Evolutionary conservation across 148 eudicot genomes (phyloP), one percentile per base, ranked within the genome.

Genomic region (Hydrangea macrophylla): DNA sequence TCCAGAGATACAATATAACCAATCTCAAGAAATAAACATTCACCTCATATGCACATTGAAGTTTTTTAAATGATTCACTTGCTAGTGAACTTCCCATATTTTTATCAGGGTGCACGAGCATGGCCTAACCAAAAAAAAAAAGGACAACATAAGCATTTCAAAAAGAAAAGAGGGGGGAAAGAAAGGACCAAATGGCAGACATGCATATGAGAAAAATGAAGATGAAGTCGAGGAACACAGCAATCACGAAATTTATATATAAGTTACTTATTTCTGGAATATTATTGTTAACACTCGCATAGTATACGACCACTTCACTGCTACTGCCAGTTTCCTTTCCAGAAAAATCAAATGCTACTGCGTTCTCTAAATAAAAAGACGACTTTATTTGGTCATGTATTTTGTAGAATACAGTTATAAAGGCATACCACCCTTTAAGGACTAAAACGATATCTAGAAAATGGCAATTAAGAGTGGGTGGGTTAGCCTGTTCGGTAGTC

Each of bases 21-120:
- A 13, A 50, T n/a, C 17, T 20, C 39, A 70, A 10, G 32, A 22
- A 61, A 78, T n/a, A 27, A 53, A 55, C 13, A 63, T 74, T 53
- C 77, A 85, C 99, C 92, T 95, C 99, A 76, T 89, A 95, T 70
- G 97, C 99, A 85, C 94, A 95, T 55, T 95, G 99, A 64, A 95
- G 88, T 79, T 91, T 95, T 81, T 95, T 91, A 80, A 95, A 95
- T n/a, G 99, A 91, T 69, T 95, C 99, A 80, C 99, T 89, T 35
- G 99, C 96, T 67, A 79, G 78, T 36, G 96, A 85, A 80, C 87
- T 85, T 77, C 99, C 99, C 99, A 95, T 87, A 76, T 95, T 91
- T 82, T 95, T 95, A 80, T 95, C 99, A 36, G 99, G 99, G 75
- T 95, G 99, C 76, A 95, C 97, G 65, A 95, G 99, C 96, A 89